A percentile compares a stretch with the other conserved stretches of the same genome.
Conservation (phyloP, 495 filamentous ascomycete species). For the Platismatia glauca region DNA sequence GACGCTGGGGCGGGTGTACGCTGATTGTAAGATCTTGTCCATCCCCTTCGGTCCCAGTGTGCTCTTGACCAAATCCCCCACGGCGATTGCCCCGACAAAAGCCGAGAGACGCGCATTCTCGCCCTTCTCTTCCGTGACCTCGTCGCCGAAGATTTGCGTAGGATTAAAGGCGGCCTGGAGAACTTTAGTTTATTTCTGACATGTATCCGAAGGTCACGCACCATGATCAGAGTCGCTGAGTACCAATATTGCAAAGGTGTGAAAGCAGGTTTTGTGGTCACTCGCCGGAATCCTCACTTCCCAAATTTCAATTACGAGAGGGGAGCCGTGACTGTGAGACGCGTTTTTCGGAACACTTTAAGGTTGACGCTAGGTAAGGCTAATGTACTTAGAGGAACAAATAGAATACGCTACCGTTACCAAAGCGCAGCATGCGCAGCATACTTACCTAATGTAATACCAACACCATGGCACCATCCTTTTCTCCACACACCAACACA, state of each 20-base stretch:
- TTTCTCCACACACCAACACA: not conserved
- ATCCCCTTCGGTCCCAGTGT: constrained; percentile 96
- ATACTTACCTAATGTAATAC: too few relatives aligned
- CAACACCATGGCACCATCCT: too few relatives aligned
- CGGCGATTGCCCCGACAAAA: constrained; percentile 95
- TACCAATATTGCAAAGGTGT: not conserved
- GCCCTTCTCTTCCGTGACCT: constrained; percentile 95
- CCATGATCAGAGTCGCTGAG: constrained; percentile 5
- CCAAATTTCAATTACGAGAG: not conserved
- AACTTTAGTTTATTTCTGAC: not conserved
- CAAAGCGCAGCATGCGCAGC: too few relatives aligned
- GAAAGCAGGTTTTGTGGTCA: not conserved
- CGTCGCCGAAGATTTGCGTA: constrained; percentile 97
- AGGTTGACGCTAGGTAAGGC: not conserved
- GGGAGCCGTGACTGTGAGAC: too few relatives aligned
- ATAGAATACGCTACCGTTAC: not conserved
- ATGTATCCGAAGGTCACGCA: not conserved
- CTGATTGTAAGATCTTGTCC: constrained; percentile 99
- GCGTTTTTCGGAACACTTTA: not conserved
- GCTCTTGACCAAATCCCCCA: constrained; percentile 93
- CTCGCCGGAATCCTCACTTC: not conserved
- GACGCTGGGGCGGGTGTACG: constrained; percentile 44
- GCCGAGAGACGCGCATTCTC: constrained; percentile 97
- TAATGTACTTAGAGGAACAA: too few relatives aligned
- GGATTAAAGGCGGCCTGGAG: constrained; percentile 49